Conservation (phyloP, 108 stramenopile genomes). For the Bacterosira constricta region DNA sequence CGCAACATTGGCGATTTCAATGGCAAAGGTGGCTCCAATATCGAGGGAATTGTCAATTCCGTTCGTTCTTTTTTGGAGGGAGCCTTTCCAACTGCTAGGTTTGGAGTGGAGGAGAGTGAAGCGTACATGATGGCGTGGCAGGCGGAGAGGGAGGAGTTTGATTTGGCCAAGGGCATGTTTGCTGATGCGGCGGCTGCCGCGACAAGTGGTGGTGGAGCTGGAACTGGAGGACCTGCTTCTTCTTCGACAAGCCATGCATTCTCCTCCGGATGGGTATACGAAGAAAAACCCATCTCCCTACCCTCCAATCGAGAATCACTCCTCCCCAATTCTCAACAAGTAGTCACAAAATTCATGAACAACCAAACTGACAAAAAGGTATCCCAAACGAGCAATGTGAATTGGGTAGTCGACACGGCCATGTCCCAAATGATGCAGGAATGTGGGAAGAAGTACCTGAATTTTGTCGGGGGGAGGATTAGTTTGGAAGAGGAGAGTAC, state of each 20-base stretch:
- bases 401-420: constrained; percentile 30
- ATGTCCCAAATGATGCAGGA: constrained; percentile 48
- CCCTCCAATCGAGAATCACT: constrained; percentile 2
- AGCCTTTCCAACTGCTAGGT: constrained; percentile 17
- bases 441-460: constrained; percentile 35
- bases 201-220: background rate
- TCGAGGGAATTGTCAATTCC: constrained; percentile 32
- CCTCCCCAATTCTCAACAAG: constrained; percentile 10
- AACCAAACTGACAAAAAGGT: constrained; percentile 10
- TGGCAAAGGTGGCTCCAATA: constrained; percentile 6
- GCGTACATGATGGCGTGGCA: constrained; percentile 38
- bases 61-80: constrained; percentile 38
- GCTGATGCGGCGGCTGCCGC: constrained; percentile 2
- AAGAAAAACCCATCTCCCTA: constrained; percentile 5
- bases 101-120: constrained; percentile 3
- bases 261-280: constrained; percentile 22
- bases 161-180: constrained; percentile 26
- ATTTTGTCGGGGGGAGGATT: constrained; percentile 23
- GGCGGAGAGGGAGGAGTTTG: constrained; percentile 38
- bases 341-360: constrained; percentile 25
- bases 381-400: background rate
- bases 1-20: constrained; percentile 41
- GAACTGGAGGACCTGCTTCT: background rate
- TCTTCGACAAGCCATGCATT: constrained; percentile 7
- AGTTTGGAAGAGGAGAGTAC: constrained; percentile 46